These are phyloP conservation scores for Cardamine occulta DNA, from an alignment of 345 rosid species.

Conservation along the genomic window DNA sequence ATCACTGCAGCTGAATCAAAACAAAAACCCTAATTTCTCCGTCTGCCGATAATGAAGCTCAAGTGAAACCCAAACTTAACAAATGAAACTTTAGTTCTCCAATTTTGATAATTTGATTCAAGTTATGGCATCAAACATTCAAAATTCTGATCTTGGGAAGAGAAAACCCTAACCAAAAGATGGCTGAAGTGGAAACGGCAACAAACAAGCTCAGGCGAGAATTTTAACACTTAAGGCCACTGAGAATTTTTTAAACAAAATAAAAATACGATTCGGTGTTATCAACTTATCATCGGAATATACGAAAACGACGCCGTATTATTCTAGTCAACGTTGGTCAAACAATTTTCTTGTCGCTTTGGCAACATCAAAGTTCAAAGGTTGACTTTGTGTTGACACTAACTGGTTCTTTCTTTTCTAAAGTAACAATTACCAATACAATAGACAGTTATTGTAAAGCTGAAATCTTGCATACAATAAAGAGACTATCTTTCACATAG, in stretches of 20 bases:
- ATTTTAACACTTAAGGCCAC: conserved; percentile 6
- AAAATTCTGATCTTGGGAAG: conserved; percentile 21
- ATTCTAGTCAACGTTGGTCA: conserved; percentile 23
- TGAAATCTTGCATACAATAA: conserved; percentile 24
- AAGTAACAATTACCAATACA: conserved; percentile 13
- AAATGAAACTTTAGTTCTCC: neutral
- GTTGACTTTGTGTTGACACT: conserved; percentile 35
- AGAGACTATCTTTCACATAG: neutral
- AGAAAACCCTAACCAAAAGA: conserved; percentile 34
- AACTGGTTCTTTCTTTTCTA: neutral
- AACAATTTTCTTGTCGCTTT: conserved; percentile 11
- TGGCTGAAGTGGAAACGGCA: conserved; percentile 28
- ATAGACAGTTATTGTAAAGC: conserved; percentile 13
- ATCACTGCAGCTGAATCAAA: conserved; percentile 30
- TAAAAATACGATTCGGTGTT: conserved; percentile 30
- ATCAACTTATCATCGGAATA: conserved; percentile 37
- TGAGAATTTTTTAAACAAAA: conserved; percentile 9
- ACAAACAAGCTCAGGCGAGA: conserved; percentile 35
- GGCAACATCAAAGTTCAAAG: conserved; percentile 30
- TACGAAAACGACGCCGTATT: conserved; percentile 10
- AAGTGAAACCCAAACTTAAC: conserved; percentile 18
- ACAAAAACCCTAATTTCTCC: conserved; percentile 24
- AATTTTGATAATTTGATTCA: neutral
- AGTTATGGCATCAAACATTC: neutral
- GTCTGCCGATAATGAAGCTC: conserved; percentile 24